Conservation (phyloP, 768 basidiomycete genomes). For the Boletus insuetus region DNA sequence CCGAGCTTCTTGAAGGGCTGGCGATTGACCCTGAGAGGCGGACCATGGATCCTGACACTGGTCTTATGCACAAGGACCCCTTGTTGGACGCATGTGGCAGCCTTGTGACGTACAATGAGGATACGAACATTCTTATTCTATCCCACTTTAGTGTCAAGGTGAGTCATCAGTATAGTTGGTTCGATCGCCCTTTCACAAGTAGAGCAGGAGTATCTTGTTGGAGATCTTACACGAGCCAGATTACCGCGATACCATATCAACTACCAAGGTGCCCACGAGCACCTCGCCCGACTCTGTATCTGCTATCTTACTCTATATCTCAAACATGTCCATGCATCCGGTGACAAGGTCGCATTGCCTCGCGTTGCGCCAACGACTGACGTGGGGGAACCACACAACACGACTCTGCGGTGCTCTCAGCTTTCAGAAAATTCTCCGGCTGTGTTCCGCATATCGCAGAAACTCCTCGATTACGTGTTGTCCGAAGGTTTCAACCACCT, state of each 20-base stretch:
- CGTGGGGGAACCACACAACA: too few species aligned
- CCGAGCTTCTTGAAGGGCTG: conserved; percentile 12
- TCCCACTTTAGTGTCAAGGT: conserved; percentile 27
- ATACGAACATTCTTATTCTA: conserved; percentile 10
- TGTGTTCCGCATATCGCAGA: not conserved
- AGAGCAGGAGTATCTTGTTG: conserved; percentile 15
- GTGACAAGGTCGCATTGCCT: not conserved
- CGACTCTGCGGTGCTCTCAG: too few species aligned
- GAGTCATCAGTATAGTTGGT: not conserved
- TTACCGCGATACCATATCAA: conserved; percentile 6
- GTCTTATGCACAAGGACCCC: conserved; percentile 2
- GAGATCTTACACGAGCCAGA: not conserved
- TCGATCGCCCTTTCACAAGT: not conserved
- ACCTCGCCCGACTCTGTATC: conserved; percentile 5
- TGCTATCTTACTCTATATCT: conserved; percentile 2
- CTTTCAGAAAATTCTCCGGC: too few species aligned
- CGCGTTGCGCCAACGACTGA: too few species aligned
- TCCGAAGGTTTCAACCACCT: conserved; percentile 5
- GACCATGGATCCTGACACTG: conserved; percentile 3
- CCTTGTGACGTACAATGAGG: conserved; percentile 15
- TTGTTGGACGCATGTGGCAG: conserved; percentile 16
- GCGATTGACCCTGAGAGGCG: conserved; percentile 6
- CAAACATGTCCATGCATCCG: not conserved
- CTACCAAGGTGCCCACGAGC: not conserved
- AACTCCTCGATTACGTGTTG: conserved; percentile 5